These are phyloP conservation scores for Tilletia horrida DNA, from an alignment of 1,284 basidiomycete genomes.

Conservation along the genomic window DNA sequence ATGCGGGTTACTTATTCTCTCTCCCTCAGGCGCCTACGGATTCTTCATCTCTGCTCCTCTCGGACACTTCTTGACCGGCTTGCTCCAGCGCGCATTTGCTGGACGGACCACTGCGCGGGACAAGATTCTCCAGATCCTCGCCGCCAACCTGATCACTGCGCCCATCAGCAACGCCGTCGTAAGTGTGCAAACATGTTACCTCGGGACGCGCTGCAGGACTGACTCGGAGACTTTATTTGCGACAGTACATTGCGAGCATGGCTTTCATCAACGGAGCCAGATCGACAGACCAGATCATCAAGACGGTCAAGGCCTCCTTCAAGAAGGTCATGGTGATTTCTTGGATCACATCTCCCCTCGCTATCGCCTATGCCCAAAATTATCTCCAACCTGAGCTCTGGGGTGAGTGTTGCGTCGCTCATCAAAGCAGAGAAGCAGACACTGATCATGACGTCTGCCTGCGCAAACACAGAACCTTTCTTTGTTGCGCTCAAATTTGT, in stretches of 20 bases:
- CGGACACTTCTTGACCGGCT: constrained; percentile 64
- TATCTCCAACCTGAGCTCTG: constrained; percentile 68
- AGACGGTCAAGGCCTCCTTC: constrained; percentile 72
- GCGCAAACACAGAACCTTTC: not conserved
- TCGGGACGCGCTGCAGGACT: not conserved
- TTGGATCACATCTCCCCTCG: constrained; percentile 71
- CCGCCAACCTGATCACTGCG: constrained; percentile 72
- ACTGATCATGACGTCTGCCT: not conserved
- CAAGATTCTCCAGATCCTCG: constrained; percentile 67
- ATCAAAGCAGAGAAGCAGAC: not conserved
- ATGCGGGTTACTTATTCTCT: constrained; percentile 69
- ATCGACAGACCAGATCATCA: constrained; percentile 65
- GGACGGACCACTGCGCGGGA: constrained; percentile 69
- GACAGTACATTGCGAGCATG: constrained; percentile 70
- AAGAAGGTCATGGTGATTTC: constrained; percentile 70
- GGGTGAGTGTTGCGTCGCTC: too few species aligned
- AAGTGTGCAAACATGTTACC: not conserved
- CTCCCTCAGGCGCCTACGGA: constrained; percentile 69
- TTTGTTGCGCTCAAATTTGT: constrained; percentile 12
- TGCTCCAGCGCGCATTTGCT: constrained; percentile 70
- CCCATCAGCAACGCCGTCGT: constrained; percentile 65
- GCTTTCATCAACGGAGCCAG: constrained; percentile 79
- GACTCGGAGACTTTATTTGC: constrained; percentile 59
- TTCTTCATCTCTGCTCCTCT: constrained; percentile 80
- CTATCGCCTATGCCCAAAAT: constrained; percentile 69